A percentile compares a stretch with the other conserved stretches of the same genome.
These are phyloP conservation scores for Aureobasidium sp. DNA, from an alignment of 2,329 filamentous ascomycete genomes.

Conservation along the genomic window DNA sequence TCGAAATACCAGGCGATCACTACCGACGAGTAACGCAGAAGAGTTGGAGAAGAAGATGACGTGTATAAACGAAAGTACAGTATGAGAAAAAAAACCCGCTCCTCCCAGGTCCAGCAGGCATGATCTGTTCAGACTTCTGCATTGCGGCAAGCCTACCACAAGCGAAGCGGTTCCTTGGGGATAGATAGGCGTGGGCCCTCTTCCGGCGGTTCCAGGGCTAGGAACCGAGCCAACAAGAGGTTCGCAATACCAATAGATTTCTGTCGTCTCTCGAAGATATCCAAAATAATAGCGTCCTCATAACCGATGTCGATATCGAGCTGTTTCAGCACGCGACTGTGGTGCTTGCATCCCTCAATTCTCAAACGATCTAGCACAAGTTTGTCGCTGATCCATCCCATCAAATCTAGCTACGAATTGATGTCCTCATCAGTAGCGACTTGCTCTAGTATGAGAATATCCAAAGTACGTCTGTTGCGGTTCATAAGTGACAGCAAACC, in stretches of 20 bases:
- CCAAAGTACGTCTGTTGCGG: background rate
- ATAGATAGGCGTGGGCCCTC: background rate
- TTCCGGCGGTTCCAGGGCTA: background rate
- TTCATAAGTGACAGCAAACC: background rate
- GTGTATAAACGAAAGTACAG: too few relatives aligned
- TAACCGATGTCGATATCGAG: background rate
- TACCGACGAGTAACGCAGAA: background rate
- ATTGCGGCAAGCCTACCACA: background rate
- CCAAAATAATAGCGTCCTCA: background rate
- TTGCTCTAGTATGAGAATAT: background rate
- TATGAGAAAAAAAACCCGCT: too few relatives aligned
- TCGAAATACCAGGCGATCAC: background rate
- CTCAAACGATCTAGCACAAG: background rate
- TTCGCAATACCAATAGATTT: background rate
- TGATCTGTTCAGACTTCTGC: background rate
- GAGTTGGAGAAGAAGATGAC: too few relatives aligned
- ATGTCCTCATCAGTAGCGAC: background rate
- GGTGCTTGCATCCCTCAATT: background rate
- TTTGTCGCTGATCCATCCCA: background rate
- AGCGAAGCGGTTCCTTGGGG: background rate
- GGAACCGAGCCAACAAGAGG: background rate
- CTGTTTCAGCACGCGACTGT: background rate
- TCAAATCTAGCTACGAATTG: background rate
- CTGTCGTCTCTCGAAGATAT: background rate
- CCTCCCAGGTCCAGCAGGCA: too few relatives aligned